Conservation (phyloP, 192 early-diverging fungal species). For the Phlyctochytrium arcticum region DNA sequence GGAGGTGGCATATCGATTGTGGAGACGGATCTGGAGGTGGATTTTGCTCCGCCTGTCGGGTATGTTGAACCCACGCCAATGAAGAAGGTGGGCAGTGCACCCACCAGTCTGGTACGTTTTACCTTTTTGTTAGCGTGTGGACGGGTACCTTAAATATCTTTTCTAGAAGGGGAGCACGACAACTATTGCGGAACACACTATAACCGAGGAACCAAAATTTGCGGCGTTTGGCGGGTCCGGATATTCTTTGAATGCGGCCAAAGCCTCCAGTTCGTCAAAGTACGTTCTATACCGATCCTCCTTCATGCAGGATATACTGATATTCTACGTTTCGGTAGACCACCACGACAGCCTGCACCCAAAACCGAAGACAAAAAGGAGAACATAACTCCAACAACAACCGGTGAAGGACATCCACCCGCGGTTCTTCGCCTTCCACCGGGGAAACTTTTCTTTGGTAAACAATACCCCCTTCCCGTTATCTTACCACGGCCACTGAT, state of each 20-base stretch:
- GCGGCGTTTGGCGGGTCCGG: slow-evolving; percentile 48
- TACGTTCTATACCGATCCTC: neutral
- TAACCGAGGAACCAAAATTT: slow-evolving; percentile 33
- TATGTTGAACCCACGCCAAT: slow-evolving; percentile 80
- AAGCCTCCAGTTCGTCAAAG: neutral
- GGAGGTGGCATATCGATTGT: slow-evolving; percentile 85
- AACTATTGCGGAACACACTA: slow-evolving; percentile 45
- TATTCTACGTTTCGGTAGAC: no score
- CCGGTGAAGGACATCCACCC: slow-evolving; percentile 21
- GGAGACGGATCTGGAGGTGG: slow-evolving; percentile 95
- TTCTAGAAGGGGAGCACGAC: slow-evolving; percentile 19
- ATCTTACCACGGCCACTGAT: slow-evolving; percentile 75
- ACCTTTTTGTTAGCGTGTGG: neutral
- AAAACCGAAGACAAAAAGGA: no score
- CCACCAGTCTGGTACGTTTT: slow-evolving; percentile 23
- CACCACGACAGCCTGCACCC: no score
- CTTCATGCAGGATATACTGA: neutral
- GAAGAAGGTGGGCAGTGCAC: slow-evolving; percentile 10
- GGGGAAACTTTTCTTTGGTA: slow-evolving; percentile 85
- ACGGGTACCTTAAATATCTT: neutral
- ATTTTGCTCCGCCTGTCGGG: slow-evolving; percentile 94
- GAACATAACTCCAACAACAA: neutral
- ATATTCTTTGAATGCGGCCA: slow-evolving; percentile 43
- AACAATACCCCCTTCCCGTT: slow-evolving; percentile 46
- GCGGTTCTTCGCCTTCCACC: slow-evolving; percentile 78